phyloP scores from a whole-genome alignment of 345 rosid species.

The Adansonia digitata region DNA sequence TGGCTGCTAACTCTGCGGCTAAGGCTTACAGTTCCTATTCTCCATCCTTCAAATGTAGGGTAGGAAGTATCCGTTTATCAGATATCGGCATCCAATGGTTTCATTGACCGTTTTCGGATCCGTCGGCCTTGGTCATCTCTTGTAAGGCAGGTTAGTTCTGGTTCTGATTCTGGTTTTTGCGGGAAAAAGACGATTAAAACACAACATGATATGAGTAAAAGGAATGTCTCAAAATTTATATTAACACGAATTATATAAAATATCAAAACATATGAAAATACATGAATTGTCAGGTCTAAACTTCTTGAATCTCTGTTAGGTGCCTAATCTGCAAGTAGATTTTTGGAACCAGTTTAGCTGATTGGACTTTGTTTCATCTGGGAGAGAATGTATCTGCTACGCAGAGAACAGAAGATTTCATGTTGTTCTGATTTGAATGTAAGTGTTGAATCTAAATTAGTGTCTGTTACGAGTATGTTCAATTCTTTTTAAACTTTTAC shows the following conservation, averaged over 20 bases:
- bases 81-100: constrained; percentile 95
- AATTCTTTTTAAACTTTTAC: too few species aligned
- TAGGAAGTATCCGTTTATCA: constrained; percentile 70
- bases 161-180: too few species aligned
- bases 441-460: too few species aligned
- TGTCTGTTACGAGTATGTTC: too few species aligned
- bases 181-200: too few species aligned
- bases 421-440: too few species aligned
- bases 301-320: neutral
- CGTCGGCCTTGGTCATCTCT: constrained; percentile 77
- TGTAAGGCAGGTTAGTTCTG: constrained; percentile 79
- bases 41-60: constrained; percentile 71
- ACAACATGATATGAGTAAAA: too few species aligned
- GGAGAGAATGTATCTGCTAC: neutral
- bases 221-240: too few species aligned
- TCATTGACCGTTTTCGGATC: constrained; percentile 82
- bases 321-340: neutral
- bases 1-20: constrained; percentile 8
- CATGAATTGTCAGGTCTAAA: too few species aligned
- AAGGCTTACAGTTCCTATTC: constrained; percentile 20
- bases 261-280: too few species aligned
- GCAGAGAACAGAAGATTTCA: neutral
- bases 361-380: neutral
- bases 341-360: neutral
- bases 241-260: too few species aligned